phyloP scores from a whole-genome alignment of 345 rosid species.

The Citrus medica region DNA sequence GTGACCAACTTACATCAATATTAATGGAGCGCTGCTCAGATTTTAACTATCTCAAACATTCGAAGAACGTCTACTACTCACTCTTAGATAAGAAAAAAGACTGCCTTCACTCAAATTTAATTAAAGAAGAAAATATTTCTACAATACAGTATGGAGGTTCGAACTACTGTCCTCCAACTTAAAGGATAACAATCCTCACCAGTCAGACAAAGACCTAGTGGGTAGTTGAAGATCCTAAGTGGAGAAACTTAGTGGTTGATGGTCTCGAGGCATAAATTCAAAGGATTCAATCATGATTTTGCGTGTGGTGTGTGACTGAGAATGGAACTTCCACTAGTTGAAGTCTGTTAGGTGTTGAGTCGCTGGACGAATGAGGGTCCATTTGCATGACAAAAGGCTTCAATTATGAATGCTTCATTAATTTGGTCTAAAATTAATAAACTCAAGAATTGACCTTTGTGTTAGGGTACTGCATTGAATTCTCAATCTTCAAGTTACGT shows the following conservation, averaged over 20 bases:
- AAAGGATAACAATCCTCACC: too few species aligned
- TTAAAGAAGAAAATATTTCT: too few species aligned
- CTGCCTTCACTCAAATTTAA: too few species aligned
- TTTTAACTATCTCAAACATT: too few species aligned
- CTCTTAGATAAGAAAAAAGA: too few species aligned
- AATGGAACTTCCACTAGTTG: constrained; percentile 1
- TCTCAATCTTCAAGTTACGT: background rate
- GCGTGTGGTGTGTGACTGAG: background rate
- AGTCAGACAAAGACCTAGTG: too few species aligned
- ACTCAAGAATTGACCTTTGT: background rate
- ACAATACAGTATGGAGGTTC: too few species aligned
- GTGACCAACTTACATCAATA: too few species aligned
- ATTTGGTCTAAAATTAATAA: background rate
- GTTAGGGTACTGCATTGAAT: background rate
- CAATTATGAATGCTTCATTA: background rate
- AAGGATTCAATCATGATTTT: background rate
- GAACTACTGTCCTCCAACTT: too few species aligned
- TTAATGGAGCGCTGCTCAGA: too few species aligned
- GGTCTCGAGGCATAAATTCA: background rate
- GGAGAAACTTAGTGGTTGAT: background rate
- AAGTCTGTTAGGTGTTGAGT: background rate
- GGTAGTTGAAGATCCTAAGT: background rate
- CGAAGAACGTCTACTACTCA: too few species aligned
- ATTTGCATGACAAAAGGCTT: background rate
- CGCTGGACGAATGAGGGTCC: background rate